Percentiles rank a stretch among this genome's conserved stretches.
Evolutionary conservation across 495 filamentous ascomycete genomes (phyloP).

Genomic region (Annulohypoxylon stygium): DNA sequence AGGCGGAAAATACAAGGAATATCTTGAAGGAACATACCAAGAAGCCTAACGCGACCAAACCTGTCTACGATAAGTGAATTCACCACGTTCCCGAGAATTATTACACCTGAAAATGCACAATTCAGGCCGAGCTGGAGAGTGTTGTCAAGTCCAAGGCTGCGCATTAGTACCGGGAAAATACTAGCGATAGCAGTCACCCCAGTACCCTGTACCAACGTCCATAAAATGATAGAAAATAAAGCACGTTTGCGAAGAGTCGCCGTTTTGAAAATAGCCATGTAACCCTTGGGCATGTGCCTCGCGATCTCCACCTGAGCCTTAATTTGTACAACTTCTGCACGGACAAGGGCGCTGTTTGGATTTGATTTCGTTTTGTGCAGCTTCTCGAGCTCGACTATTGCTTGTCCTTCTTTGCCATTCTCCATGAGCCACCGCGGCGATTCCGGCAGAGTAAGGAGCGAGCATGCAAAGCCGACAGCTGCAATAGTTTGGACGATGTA

Average conservation of each 20-base stretch:
- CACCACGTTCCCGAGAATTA: conserved; percentile 8
- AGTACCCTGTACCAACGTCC: conserved; percentile 2
- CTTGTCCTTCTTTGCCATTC: conserved; percentile 7
- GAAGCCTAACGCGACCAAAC: conserved; percentile 30
- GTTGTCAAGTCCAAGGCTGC: conserved; percentile 20
- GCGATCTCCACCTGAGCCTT: conserved; percentile 31
- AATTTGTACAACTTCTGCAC: conserved; percentile 27
- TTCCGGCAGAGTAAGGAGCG: background rate
- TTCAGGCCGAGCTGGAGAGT: conserved; percentile 30
- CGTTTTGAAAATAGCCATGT: conserved; percentile 1
- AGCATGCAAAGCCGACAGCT: background rate
- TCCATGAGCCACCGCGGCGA: conserved; percentile 11
- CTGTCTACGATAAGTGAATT: conserved; percentile 15
- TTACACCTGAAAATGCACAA: conserved; percentile 21
- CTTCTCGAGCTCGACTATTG: conserved; percentile 26
- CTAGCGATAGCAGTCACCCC: conserved; percentile 9
- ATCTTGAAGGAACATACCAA: background rate
- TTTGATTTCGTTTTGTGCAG: conserved; percentile 29
- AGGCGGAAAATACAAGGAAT: background rate
- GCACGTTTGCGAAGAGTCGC: background rate
- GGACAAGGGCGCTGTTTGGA: conserved; percentile 24
- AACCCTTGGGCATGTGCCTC: conserved; percentile 24
- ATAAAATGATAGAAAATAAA: conserved; percentile 1
- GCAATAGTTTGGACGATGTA: background rate
- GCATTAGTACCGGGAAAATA: conserved; percentile 31